Evolutionary conservation across 2,329 filamentous ascomycete genomes (phyloP).

Genomic region (Trichocomaceae sp.): DNA sequence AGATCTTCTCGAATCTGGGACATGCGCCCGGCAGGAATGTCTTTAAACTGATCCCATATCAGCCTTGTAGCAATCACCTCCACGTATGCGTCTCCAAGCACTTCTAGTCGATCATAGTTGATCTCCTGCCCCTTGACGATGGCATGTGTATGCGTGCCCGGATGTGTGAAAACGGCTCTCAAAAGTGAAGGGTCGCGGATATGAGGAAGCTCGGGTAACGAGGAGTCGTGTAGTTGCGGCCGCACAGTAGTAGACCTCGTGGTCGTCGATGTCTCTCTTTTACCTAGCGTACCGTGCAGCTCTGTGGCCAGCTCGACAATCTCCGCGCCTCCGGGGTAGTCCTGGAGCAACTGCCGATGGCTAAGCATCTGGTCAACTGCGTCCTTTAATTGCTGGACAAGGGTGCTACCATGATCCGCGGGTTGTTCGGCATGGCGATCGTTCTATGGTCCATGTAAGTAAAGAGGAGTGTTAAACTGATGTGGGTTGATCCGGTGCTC

Average conservation of each 20-base stretch:
- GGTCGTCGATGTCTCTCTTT: conserved; percentile 11
- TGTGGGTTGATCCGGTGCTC: neutral
- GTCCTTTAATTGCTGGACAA: conserved; percentile 7
- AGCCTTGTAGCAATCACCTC: conserved; percentile 69
- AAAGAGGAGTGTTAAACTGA: neutral
- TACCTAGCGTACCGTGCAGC: conserved; percentile 4
- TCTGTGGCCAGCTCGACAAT: conserved; percentile 8
- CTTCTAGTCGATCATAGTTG: conserved; percentile 78
- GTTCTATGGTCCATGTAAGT: conserved; percentile 1
- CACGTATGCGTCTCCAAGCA: conserved; percentile 80
- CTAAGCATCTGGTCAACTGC: conserved; percentile 7
- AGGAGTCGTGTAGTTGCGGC: conserved; percentile 2
- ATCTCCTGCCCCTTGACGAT: conserved; percentile 28
- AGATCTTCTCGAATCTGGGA: conserved; percentile 71
- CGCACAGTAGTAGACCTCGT: conserved; percentile 8
- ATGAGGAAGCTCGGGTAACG: conserved; percentile 45
- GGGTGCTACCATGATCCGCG: neutral
- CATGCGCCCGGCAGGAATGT: conserved; percentile 60
- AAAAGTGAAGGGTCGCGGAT: conserved; percentile 56
- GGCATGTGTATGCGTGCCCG: conserved; percentile 37
- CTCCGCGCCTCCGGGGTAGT: conserved; percentile 5
- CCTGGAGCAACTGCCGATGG: conserved; percentile 4
- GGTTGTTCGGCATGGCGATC: neutral
- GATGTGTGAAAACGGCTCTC: conserved; percentile 61
- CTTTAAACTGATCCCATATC: conserved; percentile 65